These are phyloP conservation scores for Mycena metata DNA, from an alignment of 768 basidiomycete genomes.

Conservation along the genomic window DNA sequence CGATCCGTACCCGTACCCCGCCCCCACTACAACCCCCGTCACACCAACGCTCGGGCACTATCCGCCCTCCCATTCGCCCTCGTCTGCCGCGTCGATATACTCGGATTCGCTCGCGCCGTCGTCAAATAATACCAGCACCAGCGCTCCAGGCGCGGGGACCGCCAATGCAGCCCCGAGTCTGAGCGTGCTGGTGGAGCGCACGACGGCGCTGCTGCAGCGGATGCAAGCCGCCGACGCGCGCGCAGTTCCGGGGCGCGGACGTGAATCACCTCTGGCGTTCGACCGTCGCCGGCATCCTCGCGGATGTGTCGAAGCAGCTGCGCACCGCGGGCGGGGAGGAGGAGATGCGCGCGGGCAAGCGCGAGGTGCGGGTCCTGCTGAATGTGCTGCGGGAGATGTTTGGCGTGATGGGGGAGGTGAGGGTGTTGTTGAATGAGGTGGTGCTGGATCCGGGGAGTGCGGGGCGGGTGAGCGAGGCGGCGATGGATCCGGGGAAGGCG, in stretches of 20 bases:
- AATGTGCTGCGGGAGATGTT: slow-evolving; percentile 90
- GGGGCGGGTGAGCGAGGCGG: slow-evolving; percentile 75
- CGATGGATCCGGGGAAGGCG: slow-evolving; percentile 70
- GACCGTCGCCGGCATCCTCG: slow-evolving; percentile 80
- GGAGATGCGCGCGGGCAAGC: slow-evolving; percentile 74
- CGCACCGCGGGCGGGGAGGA: slow-evolving; percentile 83
- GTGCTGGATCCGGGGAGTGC: slow-evolving; percentile 90
- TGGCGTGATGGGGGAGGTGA: slow-evolving; percentile 83
- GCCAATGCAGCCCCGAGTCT: slow-evolving; percentile 58
- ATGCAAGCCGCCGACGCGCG: slow-evolving; percentile 88
- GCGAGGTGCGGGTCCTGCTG: slow-evolving; percentile 86
- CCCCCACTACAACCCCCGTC: slow-evolving; percentile 44
- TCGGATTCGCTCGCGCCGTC: slow-evolving; percentile 29
- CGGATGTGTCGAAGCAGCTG: slow-evolving; percentile 86
- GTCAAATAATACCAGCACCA: not conserved
- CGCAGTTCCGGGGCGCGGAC: slow-evolving; percentile 88
- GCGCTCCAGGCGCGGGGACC: slow-evolving; percentile 38
- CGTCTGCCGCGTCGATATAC: slow-evolving; percentile 63
- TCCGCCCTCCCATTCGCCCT: slow-evolving; percentile 73
- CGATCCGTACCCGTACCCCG: slow-evolving; percentile 54
- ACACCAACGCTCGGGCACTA: slow-evolving; percentile 63
- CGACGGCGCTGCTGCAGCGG: slow-evolving; percentile 57
- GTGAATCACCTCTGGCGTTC: slow-evolving; percentile 87
- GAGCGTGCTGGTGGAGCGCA: slow-evolving; percentile 63
- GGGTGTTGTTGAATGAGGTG: slow-evolving; percentile 88